These are phyloP conservation scores for Tricholoma saponaceum DNA, from an alignment of 768 basidiomycete species.

Conservation along the genomic window DNA sequence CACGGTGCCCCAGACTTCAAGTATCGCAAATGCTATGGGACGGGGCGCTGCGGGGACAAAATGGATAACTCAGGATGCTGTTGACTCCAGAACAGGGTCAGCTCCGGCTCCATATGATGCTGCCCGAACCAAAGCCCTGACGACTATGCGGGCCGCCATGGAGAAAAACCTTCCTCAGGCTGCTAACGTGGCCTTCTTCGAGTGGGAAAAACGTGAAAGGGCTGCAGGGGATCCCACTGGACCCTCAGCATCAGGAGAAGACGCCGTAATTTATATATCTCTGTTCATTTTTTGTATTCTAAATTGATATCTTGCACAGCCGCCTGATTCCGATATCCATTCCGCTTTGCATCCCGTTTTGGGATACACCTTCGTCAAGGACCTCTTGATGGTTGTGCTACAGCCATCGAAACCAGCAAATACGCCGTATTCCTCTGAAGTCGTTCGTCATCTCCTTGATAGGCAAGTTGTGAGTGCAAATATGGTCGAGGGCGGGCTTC, in stretches of 20 bases:
- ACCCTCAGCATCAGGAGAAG: not conserved
- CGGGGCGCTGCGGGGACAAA: slow-evolving; percentile 34
- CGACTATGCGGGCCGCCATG: slow-evolving; percentile 19
- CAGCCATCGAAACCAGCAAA: slow-evolving; percentile 34
- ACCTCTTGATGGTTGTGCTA: slow-evolving; percentile 49
- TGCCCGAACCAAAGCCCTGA: slow-evolving; percentile 16
- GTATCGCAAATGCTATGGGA: slow-evolving; percentile 60
- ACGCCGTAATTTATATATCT: not conserved
- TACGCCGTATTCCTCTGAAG: slow-evolving; percentile 49
- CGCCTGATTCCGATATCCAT: not conserved
- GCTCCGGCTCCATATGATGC: slow-evolving; percentile 1
- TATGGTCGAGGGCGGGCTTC: slow-evolving; percentile 60
- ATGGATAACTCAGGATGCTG: slow-evolving; percentile 5
- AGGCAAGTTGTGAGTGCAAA: slow-evolving; percentile 49
- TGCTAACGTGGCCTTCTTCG: slow-evolving; percentile 58
- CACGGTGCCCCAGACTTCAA: slow-evolving; percentile 49
- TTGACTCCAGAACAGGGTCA: not conserved
- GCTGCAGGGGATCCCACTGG: slow-evolving; percentile 17
- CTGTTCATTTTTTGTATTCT: not conserved
- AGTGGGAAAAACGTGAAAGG: slow-evolving; percentile 47
- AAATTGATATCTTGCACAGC: not conserved
- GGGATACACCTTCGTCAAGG: slow-evolving; percentile 54
- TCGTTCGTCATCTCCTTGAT: slow-evolving; percentile 56
- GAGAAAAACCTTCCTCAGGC: slow-evolving; percentile 37
- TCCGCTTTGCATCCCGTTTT: slow-evolving; percentile 15